Evolutionary conservation across 306 rosid species (phyloP), one percentile per base, ranked within the genome.

Genomic region (Rubus idaeus): DNA sequence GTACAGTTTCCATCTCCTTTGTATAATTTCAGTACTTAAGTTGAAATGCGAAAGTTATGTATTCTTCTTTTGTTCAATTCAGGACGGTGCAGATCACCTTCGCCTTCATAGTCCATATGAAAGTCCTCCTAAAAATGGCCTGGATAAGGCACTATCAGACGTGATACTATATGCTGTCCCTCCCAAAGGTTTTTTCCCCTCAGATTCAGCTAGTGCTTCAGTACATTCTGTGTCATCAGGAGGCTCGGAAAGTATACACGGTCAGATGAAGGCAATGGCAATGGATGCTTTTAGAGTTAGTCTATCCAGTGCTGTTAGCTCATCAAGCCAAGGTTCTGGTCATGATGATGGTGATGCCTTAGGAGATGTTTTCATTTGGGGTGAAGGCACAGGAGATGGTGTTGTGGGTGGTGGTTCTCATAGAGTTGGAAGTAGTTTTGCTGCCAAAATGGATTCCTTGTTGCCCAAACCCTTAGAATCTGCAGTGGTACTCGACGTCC

Each of bases 241-340:
- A 79, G 98, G 99, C 79, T 95, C 99, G 35, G 99, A 95, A 75
- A 88, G 94, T 61, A 82, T 92, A 82, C 99, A 89, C 78, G 97
- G 97, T 73, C 97, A 88, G 76, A 88, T 92, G 96, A 95, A 88
- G 87, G 79, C 93, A 64, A 88, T 87, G 91, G 83, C 90, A 65
- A 89, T 92, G 96, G 99, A 95, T 89, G 96, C 97, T 88, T 87
- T 89, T 88, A 88, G 99, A 87, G 97, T 92, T 83, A 92, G 97
- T 86, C 89, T 95, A 77, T 95, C 99, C 23, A 92, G 99, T 89
- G 96, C 97, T 70, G 97, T 95, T 73, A 95, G 99, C 88, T 90
- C 99, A 70, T 92, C 99, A 73, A 95, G 99, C 86, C 99, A 95
- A 86, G 99, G 99, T 78, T 95, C 99, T 83, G 99, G 99, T 81